These are phyloP conservation scores for Fraxinus latifolia DNA, from an alignment of 305 asterid genomes.

Conservation along the genomic window DNA sequence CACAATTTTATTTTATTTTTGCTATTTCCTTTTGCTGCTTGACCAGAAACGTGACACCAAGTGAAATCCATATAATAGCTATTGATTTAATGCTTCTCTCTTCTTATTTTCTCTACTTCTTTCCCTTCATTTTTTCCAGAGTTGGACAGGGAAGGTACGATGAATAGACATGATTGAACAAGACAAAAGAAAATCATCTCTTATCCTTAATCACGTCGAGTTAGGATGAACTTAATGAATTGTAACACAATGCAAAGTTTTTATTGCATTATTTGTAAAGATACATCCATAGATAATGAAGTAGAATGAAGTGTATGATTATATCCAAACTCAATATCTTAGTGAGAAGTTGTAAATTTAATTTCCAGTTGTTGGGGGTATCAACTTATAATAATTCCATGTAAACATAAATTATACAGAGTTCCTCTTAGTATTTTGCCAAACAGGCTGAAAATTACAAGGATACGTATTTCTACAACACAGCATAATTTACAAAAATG, in stretches of 20 bases:
- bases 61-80: neutral
- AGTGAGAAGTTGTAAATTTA: conserved; percentile 6
- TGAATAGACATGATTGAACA: neutral
- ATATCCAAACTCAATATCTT: neutral
- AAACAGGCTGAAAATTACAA: neutral
- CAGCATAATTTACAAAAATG: conserved; percentile 13
- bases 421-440: neutral
- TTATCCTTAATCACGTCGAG: neutral
- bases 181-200: neutral
- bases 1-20: neutral
- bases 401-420: neutral
- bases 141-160: neutral
- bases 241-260: neutral
- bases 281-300: neutral
- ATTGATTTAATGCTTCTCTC: neutral
- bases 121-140: neutral
- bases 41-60: neutral
- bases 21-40: neutral
- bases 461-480: conserved; percentile 9
- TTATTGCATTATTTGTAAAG: neutral
- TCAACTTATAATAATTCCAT: neutral
- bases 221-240: neutral
- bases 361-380: neutral
- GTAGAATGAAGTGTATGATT: neutral
- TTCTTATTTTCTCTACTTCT: neutral